Percentiles rank a stretch among this genome's conserved stretches.
These are phyloP conservation scores for Coemansia sp. DNA, from an alignment of 192 early-diverging fungal genomes.

Conservation along the genomic window DNA sequence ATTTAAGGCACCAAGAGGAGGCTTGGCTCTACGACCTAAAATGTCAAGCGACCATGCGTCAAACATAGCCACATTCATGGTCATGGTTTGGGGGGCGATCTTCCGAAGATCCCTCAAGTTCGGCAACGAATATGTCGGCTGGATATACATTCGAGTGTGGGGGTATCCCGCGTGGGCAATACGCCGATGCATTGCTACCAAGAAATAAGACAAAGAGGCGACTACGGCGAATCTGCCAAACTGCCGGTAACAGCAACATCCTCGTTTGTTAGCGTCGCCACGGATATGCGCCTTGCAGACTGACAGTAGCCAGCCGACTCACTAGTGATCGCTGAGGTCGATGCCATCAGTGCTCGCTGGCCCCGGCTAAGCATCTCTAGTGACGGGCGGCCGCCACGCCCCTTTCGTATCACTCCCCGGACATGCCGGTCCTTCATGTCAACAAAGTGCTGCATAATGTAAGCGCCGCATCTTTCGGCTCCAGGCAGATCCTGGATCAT, in stretches of 20 bases:
- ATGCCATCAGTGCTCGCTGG: constrained; percentile 41
- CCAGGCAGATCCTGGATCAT: constrained; percentile 88
- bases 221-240: neutral
- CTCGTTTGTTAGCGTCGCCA: constrained; percentile 19
- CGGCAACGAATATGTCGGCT: no score
- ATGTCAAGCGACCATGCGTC: neutral
- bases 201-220: neutral
- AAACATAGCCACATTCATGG: neutral
- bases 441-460: constrained; percentile 69
- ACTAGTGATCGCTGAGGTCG: neutral
- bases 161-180: no score
- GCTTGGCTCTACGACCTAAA: neutral
- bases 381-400: constrained; percentile 41
- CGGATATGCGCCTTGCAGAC: constrained; percentile 20
- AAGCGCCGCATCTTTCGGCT: constrained; percentile 69
- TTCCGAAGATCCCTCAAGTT: no score
- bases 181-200: no score
- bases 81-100: neutral
- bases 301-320: neutral
- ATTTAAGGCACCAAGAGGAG: neutral
- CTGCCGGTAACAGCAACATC: neutral
- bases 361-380: constrained; percentile 45
- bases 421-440: constrained; percentile 63
- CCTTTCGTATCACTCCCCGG: constrained; percentile 57
- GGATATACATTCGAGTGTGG: no score